A percentile compares a stretch with the other conserved stretches of the same genome.
Evolutionary conservation across 2,329 filamentous ascomycete species (phyloP).

Genomic region (Ascochyta viciae-villosae): DNA sequence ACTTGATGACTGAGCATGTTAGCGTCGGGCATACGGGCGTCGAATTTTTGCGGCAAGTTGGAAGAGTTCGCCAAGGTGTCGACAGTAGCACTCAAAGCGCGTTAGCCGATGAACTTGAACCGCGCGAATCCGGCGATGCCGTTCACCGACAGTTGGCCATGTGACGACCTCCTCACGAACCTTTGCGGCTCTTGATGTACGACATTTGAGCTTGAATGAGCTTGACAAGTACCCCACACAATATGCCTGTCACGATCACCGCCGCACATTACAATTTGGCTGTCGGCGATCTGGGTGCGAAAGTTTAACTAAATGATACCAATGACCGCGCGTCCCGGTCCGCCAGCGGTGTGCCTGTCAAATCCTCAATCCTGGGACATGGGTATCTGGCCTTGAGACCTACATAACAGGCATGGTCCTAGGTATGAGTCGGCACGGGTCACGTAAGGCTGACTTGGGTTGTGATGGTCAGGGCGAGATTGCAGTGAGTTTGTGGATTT

Average conservation of each 20-base stretch:
- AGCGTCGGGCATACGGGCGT: background rate
- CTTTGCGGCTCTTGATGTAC: background rate
- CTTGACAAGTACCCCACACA: constrained; percentile 3
- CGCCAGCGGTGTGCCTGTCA: constrained; percentile 24
- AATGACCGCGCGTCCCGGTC: constrained; percentile 20
- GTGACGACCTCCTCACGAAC: background rate
- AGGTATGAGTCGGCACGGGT: background rate
- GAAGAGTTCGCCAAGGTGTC: background rate
- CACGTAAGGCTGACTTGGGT: constrained; percentile 8
- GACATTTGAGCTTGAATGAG: constrained; percentile 4
- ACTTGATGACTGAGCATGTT: background rate
- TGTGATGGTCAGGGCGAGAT: background rate
- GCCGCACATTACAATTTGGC: constrained; percentile 12
- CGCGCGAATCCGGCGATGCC: background rate
- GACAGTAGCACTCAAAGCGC: background rate
- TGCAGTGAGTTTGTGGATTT: background rate
- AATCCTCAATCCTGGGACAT: constrained; percentile 21
- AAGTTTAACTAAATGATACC: background rate
- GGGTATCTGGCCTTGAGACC: constrained; percentile 11
- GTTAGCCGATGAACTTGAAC: background rate
- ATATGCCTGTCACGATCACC: constrained; percentile 19
- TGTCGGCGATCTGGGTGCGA: background rate
- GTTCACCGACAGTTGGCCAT: constrained; percentile 14
- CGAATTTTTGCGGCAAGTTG: constrained; percentile 1
- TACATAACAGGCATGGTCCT: background rate